Conservation (phyloP, 2,329 filamentous ascomycete genomes). For the Aspergillus sp. region DNA sequence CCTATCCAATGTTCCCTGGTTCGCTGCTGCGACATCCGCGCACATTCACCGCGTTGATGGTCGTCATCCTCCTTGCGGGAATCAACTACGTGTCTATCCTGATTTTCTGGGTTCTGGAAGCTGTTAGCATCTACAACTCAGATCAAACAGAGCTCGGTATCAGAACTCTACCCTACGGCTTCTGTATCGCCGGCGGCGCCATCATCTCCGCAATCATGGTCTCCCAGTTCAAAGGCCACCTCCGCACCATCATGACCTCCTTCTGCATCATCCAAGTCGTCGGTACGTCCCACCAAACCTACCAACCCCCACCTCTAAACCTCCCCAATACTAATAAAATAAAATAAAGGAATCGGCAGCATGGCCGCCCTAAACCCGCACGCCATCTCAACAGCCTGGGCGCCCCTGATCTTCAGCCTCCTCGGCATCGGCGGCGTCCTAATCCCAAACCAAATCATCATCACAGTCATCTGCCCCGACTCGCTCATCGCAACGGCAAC, state of each 20-base stretch:
- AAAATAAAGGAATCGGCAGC: neutral
- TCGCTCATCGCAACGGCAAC: conserved; percentile 6
- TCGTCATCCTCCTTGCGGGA: conserved; percentile 7
- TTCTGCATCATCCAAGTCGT: conserved; percentile 4
- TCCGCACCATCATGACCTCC: conserved; percentile 1
- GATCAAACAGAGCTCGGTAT: neutral
- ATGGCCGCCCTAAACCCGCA: neutral
- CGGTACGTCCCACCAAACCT: neutral
- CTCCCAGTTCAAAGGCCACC: neutral
- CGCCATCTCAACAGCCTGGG: conserved; percentile 1
- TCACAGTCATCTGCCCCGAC: conserved; percentile 1
- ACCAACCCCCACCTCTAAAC: too few species aligned
- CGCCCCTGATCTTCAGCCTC: conserved; percentile 1
- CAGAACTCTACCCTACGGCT: conserved; percentile 2
- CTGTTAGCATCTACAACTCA: neutral
- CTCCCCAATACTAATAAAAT: too few species aligned
- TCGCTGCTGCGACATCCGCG: neutral
- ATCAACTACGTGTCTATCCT: conserved; percentile 9
- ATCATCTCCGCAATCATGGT: conserved; percentile 3
- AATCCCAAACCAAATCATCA: conserved; percentile 6
- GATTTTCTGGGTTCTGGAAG: conserved; percentile 6
- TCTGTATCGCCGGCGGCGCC: conserved; percentile 6
- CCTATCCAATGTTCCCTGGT: conserved; percentile 5
- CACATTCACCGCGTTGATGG: conserved; percentile 2
- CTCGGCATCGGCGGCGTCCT: conserved; percentile 3